Evolutionary conservation across 345 rosid genomes (phyloP).

Genomic region (Salix arbutifolia): DNA sequence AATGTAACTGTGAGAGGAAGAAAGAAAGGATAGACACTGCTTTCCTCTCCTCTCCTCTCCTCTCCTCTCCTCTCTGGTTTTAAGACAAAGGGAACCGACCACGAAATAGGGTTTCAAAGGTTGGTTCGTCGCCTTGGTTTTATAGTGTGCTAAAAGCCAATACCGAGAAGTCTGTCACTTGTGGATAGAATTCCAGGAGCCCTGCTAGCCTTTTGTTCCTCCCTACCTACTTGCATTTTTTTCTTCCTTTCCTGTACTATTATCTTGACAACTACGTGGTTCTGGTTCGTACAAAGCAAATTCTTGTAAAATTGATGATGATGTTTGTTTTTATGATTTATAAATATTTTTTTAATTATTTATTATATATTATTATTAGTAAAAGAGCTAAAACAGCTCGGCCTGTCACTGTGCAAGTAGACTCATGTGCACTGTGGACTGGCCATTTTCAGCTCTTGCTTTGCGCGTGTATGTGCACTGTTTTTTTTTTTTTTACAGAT

Average conservation of each 20-base stretch:
- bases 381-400: too few species aligned
- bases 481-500: too few species aligned
- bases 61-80: not conserved
- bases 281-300: not conserved
- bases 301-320: too few species aligned
- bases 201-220: not conserved
- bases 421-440: too few species aligned
- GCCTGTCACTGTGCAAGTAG: too few species aligned
- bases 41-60: not conserved
- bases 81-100: not conserved
- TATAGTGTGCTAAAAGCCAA: not conserved
- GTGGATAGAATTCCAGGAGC: not conserved
- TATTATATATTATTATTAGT: too few species aligned
- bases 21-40: slow-evolving; percentile 6
- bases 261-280: not conserved
- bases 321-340: too few species aligned
- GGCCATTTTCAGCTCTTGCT: too few species aligned
- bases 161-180: not conserved
- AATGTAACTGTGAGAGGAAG: slow-evolving; percentile 7
- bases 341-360: too few species aligned
- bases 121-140: not conserved
- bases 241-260: not conserved
- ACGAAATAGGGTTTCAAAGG: not conserved
- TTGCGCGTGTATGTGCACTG: too few species aligned
- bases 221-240: not conserved